These are phyloP conservation scores for Pugionium dolabratum DNA, from an alignment of 345 rosid genomes.

Conservation along the genomic window DNA sequence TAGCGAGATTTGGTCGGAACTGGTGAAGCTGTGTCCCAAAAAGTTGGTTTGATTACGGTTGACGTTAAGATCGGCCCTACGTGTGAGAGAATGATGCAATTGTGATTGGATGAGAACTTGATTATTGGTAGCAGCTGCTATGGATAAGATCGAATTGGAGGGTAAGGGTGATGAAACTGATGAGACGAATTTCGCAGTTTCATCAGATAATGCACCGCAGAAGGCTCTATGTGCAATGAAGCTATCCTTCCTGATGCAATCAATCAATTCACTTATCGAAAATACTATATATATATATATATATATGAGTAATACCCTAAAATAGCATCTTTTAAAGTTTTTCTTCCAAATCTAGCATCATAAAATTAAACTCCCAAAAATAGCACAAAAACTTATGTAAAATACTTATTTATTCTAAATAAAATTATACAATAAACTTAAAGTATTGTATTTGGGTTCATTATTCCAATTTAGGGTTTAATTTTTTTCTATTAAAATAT, in stretches of 20 bases:
- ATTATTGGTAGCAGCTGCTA: slow-evolving; percentile 29
- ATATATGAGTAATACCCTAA: too few species aligned
- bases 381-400: too few species aligned
- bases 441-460: too few species aligned
- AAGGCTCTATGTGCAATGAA: slow-evolving; percentile 90
- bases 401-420: too few species aligned
- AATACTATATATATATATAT: background rate
- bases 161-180: slow-evolving; percentile 38
- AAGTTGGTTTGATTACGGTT: slow-evolving; percentile 18
- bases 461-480: too few species aligned
- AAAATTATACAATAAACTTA: too few species aligned
- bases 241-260: slow-evolving; percentile 74
- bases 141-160: slow-evolving; percentile 34
- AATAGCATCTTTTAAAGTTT: too few species aligned
- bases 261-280: slow-evolving; percentile 13
- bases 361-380: too few species aligned
- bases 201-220: slow-evolving; percentile 83
- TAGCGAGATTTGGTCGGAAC: background rate
- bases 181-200: slow-evolving; percentile 54
- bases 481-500: too few species aligned
- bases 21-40: slow-evolving; percentile 25
- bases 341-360: too few species aligned
- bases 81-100: slow-evolving; percentile 9
- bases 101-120: slow-evolving; percentile 34
- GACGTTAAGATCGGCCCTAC: slow-evolving; percentile 29